These are phyloP conservation scores for Vitis riparia DNA, from an alignment of 164 flowering plant species.

Conservation along the genomic window DNA sequence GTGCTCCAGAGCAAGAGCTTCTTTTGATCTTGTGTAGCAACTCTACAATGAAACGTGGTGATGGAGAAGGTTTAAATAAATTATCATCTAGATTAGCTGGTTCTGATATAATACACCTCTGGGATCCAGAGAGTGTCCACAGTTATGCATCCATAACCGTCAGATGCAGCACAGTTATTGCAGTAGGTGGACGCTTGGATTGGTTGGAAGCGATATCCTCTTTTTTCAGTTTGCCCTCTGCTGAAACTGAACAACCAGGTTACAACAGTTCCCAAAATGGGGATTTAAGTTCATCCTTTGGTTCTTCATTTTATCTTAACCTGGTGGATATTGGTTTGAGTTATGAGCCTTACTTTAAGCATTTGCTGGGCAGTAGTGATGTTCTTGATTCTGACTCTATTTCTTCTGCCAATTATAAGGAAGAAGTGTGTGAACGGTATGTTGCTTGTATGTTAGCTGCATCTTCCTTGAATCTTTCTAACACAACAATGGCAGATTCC, in stretches of 20 bases:
- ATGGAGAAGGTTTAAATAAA: slow-evolving; percentile 91
- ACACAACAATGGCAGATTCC: slow-evolving; percentile 27
- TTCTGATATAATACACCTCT: slow-evolving; percentile 52
- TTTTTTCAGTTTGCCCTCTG: slow-evolving; percentile 58
- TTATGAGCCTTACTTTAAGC: slow-evolving; percentile 69
- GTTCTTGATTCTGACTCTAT: slow-evolving; percentile 21
- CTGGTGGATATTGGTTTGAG: slow-evolving; percentile 82
- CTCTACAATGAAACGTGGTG: slow-evolving; percentile 76
- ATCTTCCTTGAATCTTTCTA: slow-evolving; percentile 63
- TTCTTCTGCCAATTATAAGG: slow-evolving; percentile 18
- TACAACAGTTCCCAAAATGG: slow-evolving; percentile 21
- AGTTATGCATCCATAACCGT: slow-evolving; percentile 53
- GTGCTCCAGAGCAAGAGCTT: slow-evolving; percentile 41
- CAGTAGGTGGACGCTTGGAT: slow-evolving; percentile 88
- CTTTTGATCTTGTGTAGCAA: slow-evolving; percentile 78
- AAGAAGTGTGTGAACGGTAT: slow-evolving; percentile 32
- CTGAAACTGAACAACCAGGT: slow-evolving; percentile 33
- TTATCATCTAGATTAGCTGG: slow-evolving; percentile 79
- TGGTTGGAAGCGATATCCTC: slow-evolving; percentile 63
- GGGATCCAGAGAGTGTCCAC: slow-evolving; percentile 50
- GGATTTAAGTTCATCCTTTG: slow-evolving; percentile 21
- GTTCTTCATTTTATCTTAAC: slow-evolving; percentile 62
- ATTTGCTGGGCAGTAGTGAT: slow-evolving; percentile 12
- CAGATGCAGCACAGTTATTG: slow-evolving; percentile 74
- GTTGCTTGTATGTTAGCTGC: slow-evolving; percentile 83